Conservation (phyloP, 78 protist species). For the Carpediemonas membranifera region DNA sequence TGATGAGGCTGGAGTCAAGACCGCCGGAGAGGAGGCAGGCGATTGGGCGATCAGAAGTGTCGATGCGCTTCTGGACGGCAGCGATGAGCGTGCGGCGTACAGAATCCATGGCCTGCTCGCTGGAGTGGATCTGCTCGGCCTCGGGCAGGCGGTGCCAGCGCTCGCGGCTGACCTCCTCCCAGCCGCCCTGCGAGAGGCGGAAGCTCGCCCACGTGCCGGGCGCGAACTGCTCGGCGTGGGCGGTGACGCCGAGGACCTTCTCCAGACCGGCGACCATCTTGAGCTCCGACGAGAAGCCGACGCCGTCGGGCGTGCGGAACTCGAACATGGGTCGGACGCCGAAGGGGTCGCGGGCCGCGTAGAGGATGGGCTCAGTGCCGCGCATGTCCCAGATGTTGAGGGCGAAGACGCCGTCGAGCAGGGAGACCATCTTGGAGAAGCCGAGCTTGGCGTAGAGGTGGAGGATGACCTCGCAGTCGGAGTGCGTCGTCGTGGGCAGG, state of each 20-base stretch:
- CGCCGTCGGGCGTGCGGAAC: conserved; percentile 47
- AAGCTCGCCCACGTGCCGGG: background rate
- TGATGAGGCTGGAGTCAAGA: conserved; percentile 65
- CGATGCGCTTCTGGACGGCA: conserved; percentile 53
- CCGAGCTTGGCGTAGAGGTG: conserved; percentile 44
- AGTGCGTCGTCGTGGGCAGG: too few relatives aligned
- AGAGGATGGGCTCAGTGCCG: conserved; percentile 1
- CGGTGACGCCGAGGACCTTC: conserved; percentile 49
- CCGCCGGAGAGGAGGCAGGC: conserved; percentile 81
- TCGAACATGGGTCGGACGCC: conserved; percentile 71
- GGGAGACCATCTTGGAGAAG: conserved; percentile 31
- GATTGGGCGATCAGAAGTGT: conserved; percentile 29
- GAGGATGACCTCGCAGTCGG: conserved; percentile 71
- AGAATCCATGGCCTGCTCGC: conserved; percentile 1
- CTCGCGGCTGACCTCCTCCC: conserved; percentile 26
- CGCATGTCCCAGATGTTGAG: conserved; percentile 58
- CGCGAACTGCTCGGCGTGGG: conserved; percentile 36
- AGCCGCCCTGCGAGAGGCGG: background rate
- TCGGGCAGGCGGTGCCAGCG: conserved; percentile 51
- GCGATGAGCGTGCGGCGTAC: conserved; percentile 47
- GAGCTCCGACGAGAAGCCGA: conserved; percentile 64
- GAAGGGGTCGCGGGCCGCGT: conserved; percentile 77
- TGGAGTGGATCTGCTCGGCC: conserved; percentile 43
- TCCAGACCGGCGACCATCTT: conserved; percentile 63
- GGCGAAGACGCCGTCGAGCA: conserved; percentile 60